Percentiles rank a stretch among this genome's conserved stretches.
Evolutionary conservation across 352 stramenopile genomes (phyloP).

Genomic region (Aphanomyces stellatus): DNA sequence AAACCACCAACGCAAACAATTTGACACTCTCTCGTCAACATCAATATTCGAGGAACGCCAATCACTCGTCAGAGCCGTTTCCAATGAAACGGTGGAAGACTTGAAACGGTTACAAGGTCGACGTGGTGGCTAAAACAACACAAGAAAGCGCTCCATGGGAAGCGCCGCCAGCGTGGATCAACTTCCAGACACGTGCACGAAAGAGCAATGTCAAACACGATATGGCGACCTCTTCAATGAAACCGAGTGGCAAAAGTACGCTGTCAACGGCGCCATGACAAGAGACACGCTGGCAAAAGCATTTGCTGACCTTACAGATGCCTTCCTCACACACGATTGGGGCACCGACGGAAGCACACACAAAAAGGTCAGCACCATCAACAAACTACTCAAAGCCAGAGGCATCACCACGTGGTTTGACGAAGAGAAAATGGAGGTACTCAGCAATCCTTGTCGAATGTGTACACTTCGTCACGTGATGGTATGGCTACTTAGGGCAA

Average conservation of each 20-base stretch:
- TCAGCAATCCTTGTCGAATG: no score
- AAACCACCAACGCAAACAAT: no score
- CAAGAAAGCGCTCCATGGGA: no score
- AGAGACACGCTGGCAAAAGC: background rate
- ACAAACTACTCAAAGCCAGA: background rate
- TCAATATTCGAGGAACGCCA: no score
- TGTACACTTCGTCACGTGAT: background rate
- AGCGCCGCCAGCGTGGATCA: no score
- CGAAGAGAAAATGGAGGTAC: slow-evolving; percentile 17
- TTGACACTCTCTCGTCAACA: no score
- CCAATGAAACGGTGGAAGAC: no score
- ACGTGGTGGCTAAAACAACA: no score
- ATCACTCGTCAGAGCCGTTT: no score
- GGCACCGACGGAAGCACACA: slow-evolving; percentile 6
- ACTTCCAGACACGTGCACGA: no score
- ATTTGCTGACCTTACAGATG: background rate
- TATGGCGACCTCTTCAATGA: slow-evolving; percentile 12
- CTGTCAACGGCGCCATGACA: background rate
- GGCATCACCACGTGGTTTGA: slow-evolving; percentile 19
- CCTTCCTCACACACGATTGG: slow-evolving; percentile 16
- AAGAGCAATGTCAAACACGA: background rate
- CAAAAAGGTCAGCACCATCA: background rate
- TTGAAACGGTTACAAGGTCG: no score
- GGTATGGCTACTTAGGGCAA: background rate
- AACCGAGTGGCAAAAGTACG: background rate